Evolutionary conservation across 805 yeast species (phyloP).

Genomic region (Cyberlindnera americana): DNA sequence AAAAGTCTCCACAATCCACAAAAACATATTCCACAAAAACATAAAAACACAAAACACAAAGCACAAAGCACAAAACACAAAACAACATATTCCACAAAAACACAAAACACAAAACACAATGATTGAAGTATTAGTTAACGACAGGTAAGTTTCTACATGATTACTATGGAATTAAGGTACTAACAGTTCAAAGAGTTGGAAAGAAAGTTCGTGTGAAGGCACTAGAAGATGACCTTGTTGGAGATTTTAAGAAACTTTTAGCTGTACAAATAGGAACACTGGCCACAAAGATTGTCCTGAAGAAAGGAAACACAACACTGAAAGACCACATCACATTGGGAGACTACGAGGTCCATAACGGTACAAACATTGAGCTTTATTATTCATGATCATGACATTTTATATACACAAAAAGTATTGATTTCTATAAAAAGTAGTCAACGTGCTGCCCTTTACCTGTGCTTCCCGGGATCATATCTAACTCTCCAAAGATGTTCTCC

Average conservation of each 20-base stretch:
- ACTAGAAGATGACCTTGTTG: constrained; percentile 77
- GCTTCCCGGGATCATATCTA: neutral
- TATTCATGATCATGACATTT: too few species aligned
- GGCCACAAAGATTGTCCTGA: constrained; percentile 61
- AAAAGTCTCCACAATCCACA: neutral
- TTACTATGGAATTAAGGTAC: constrained; percentile 2
- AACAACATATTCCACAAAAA: too few species aligned
- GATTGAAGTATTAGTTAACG: constrained; percentile 74
- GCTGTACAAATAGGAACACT: constrained; percentile 79
- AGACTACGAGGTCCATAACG: constrained; percentile 94
- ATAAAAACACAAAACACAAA: too few species aligned
- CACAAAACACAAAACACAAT: too few species aligned
- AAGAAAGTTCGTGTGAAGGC: constrained; percentile 88
- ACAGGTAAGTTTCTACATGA: constrained; percentile 40
- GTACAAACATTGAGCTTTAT: constrained; percentile 81
- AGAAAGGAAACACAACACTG: constrained; percentile 78
- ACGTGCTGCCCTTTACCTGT: constrained; percentile 36
- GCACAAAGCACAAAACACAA: too few species aligned
- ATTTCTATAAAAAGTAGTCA: constrained; percentile 48
- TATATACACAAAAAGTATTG: too few species aligned
- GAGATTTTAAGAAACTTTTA: constrained; percentile 83
- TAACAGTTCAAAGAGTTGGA: constrained; percentile 54
- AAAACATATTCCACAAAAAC: too few species aligned
- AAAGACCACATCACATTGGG: constrained; percentile 89
- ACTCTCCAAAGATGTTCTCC: constrained; percentile 23